Evolutionary conservation across 257 asterid genomes (phyloP).

Genomic region (Petunia axillaris): DNA sequence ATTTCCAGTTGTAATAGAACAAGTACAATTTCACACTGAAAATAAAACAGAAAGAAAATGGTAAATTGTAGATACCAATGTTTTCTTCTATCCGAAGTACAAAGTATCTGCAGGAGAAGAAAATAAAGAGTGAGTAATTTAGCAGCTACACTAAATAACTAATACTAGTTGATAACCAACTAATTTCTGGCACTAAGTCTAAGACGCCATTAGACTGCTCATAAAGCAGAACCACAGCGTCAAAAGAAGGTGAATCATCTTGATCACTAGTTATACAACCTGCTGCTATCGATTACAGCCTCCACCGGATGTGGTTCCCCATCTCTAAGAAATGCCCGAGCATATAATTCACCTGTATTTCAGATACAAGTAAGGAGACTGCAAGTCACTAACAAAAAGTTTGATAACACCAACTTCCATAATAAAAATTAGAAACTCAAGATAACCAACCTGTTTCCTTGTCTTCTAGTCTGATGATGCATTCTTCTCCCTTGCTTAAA

Average conservation of each 20-base stretch:
- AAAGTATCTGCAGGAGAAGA: constrained; percentile 72
- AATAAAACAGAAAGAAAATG: constrained; percentile 29
- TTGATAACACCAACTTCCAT: background rate
- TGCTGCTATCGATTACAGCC: constrained; percentile 98
- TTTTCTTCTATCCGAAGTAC: constrained; percentile 95
- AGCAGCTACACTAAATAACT: background rate
- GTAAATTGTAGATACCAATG: constrained; percentile 57
- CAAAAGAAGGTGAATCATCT: constrained; percentile 23
- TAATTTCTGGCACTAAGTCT: background rate
- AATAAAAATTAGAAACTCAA: background rate
- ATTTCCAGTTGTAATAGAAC: background rate
- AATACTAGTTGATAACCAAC: background rate
- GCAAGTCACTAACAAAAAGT: background rate
- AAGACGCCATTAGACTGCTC: background rate
- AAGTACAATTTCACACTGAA: background rate
- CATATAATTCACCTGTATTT: constrained; percentile 86
- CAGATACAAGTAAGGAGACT: constrained; percentile 21
- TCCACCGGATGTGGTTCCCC: constrained; percentile 99
- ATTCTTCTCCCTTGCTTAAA: constrained; percentile 85
- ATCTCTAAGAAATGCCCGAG: constrained; percentile 92
- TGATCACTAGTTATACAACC: constrained; percentile 46
- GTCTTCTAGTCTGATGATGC: constrained; percentile 91
- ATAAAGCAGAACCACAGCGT: background rate
- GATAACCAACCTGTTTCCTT: constrained; percentile 70
- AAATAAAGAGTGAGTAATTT: background rate